Evolutionary conservation across 2,329 filamentous ascomycete genomes (phyloP), one percentile per base, ranked within the genome.

Genomic region (Cladophialophora psammophila): DNA sequence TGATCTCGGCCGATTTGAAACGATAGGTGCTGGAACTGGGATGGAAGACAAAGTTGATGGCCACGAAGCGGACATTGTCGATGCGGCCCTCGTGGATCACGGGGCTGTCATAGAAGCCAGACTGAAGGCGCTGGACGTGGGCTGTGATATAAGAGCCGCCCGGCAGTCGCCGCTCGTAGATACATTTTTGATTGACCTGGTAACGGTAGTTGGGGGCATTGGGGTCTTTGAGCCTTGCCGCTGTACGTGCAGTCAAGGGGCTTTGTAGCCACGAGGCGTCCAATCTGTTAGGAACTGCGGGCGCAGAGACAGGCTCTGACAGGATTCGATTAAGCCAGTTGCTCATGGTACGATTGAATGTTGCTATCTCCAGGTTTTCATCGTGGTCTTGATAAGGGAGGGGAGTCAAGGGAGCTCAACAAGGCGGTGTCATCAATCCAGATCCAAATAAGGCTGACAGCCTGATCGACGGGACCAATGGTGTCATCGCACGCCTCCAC

Each of bases 31-130:
- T 80, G 55, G 81, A 74, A 3, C 79, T 75, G 0, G 82, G 80
- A 69, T 85, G 83, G 32, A 85, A 82, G n/a, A 82, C 81, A 60
- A 85, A 84, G 55, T 79, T 80, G 38, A 85, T 74, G 0, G 80
- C 83, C 3, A 83, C 77, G 60, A 85, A 84, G 66, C 83, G 83
- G 9, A 84, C 79, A 60, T 82, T 75, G 40, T 81, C 74, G 8
- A 80, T 76, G 15, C 76, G 73, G 4, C 74, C 72, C 38, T 82
- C 81, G 18, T 83, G 82, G 0, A 84, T 75, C 5, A 77, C 76
- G 1, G 74, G 69, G 59, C 77, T 82, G 26, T 79, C 76, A 73
- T 83, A 84, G 65, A 76, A 80, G 5, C 83, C 83, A 69, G 83
- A 80, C 67, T 85, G 83, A 7, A 85, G 76, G 1, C 83, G 81